Evolutionary conservation across 2,329 filamentous ascomycete genomes (phyloP).

Genomic region (Cercospora sp.): DNA sequence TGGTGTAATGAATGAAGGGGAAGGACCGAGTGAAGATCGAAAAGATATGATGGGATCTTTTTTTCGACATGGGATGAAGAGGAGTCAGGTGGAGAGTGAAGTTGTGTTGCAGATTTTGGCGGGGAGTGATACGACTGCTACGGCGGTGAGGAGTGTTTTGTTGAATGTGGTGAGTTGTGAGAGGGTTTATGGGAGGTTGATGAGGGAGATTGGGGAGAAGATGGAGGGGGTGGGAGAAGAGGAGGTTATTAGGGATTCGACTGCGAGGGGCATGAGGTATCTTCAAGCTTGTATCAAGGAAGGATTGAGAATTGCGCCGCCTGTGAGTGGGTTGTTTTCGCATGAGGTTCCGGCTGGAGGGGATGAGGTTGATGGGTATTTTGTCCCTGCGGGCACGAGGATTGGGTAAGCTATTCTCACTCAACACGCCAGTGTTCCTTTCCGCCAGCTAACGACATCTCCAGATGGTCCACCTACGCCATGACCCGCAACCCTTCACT

Average conservation of each 20-base stretch:
- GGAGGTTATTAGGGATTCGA: constrained; percentile 18
- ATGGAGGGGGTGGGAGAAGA: not conserved
- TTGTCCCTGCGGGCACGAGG: constrained; percentile 30
- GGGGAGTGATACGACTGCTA: constrained; percentile 54
- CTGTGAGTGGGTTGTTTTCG: constrained; percentile 40
- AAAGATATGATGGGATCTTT: constrained; percentile 23
- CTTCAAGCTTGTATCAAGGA: constrained; percentile 45
- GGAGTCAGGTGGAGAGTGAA: constrained; percentile 18
- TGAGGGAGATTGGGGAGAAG: constrained; percentile 47
- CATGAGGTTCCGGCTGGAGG: constrained; percentile 40
- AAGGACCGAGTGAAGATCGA: constrained; percentile 7
- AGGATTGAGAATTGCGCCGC: constrained; percentile 42
- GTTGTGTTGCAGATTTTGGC: constrained; percentile 35
- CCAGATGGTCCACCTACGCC: constrained; percentile 20
- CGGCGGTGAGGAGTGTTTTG: constrained; percentile 41
- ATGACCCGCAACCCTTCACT: constrained; percentile 20
- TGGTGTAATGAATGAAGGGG: too few species aligned
- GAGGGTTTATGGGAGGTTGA: constrained; percentile 46
- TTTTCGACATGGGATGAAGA: constrained; percentile 14
- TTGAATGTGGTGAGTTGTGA: constrained; percentile 23
- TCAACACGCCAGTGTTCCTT: not conserved
- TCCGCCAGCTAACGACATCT: not conserved
- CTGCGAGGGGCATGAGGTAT: constrained; percentile 39
- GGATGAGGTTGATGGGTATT: constrained; percentile 36
- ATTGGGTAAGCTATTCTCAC: constrained; percentile 9